A percentile compares a stretch with the other conserved stretches of the same genome.
Evolutionary conservation across 345 rosid genomes (phyloP).

Genomic region (Populus nigra): DNA sequence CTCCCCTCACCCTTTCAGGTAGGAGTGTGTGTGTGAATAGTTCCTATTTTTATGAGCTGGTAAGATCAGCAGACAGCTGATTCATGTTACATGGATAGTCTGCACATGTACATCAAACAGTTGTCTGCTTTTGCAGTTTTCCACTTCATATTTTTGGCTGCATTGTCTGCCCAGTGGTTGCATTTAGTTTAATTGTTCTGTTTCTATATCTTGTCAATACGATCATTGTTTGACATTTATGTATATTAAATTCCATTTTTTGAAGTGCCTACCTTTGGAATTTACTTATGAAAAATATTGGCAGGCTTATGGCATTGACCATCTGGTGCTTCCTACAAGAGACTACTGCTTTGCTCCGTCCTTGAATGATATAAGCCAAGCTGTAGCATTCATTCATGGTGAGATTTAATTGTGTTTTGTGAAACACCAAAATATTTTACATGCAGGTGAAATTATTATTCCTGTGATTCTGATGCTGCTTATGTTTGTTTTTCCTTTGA

Average conservation of each 20-base stretch:
- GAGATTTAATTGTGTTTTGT: slow-evolving; percentile 16
- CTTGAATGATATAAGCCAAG: slow-evolving; percentile 67
- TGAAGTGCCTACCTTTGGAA: neutral
- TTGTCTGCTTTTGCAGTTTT: neutral
- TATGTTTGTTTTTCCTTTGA: slow-evolving; percentile 15
- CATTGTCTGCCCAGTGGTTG: neutral
- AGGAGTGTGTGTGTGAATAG: neutral
- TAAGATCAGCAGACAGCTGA: neutral
- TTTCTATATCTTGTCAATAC: neutral
- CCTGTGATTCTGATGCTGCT: slow-evolving; percentile 6
- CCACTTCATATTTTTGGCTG: neutral
- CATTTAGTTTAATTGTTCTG: neutral
- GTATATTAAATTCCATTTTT: neutral
- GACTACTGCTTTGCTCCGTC: slow-evolving; percentile 98
- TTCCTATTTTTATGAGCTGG: neutral
- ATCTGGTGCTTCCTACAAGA: slow-evolving; percentile 93
- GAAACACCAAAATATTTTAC: neutral
- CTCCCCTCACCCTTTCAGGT: neutral
- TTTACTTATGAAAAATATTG: slow-evolving; percentile 17
- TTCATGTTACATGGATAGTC: neutral
- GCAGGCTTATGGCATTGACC: slow-evolving; percentile 75
- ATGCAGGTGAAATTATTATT: neutral
- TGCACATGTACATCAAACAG: neutral
- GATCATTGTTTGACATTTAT: neutral
- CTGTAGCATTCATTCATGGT: slow-evolving; percentile 85